These are phyloP conservation scores for Echites panduratus DNA, from an alignment of 257 asterid species.

Conservation along the genomic window DNA sequence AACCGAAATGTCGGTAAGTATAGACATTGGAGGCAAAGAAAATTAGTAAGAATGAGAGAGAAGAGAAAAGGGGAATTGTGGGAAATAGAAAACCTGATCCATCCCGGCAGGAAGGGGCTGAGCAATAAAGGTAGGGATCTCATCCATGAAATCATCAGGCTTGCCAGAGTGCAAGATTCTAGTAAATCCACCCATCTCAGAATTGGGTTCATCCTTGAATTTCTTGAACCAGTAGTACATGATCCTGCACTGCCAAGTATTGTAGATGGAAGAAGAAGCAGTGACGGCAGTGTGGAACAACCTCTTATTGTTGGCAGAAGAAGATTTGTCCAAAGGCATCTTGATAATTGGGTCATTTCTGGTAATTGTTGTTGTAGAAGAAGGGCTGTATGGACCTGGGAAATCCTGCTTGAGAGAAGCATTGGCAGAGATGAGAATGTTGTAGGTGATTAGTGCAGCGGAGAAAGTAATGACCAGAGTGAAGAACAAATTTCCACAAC, in stretches of 20 bases:
- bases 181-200: conserved; percentile 96
- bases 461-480: conserved; percentile 51
- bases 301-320: conserved; percentile 27
- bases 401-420: conserved; percentile 82
- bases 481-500: conserved; percentile 84
- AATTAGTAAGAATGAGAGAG: background rate
- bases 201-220: conserved; percentile 40
- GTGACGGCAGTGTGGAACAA: conserved; percentile 93
- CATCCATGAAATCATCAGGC: conserved; percentile 75
- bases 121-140: conserved; percentile 93
- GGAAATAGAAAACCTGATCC: conserved; percentile 58
- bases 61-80: background rate
- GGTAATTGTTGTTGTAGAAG: conserved; percentile 17
- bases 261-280: conserved; percentile 79
- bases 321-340: conserved; percentile 47
- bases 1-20: no score
- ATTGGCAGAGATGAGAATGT: conserved; percentile 79
- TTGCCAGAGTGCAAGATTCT: conserved; percentile 77
- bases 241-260: conserved; percentile 92
- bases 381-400: conserved; percentile 48
- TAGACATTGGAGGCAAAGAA: no score
- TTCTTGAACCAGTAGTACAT: conserved; percentile 96
- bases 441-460: conserved; percentile 82
- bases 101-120: conserved; percentile 82
- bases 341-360: conserved; percentile 59